phyloP scores from a whole-genome alignment of 2,329 filamentous ascomycete species.

The Hymenoscyphus albidus region DNA sequence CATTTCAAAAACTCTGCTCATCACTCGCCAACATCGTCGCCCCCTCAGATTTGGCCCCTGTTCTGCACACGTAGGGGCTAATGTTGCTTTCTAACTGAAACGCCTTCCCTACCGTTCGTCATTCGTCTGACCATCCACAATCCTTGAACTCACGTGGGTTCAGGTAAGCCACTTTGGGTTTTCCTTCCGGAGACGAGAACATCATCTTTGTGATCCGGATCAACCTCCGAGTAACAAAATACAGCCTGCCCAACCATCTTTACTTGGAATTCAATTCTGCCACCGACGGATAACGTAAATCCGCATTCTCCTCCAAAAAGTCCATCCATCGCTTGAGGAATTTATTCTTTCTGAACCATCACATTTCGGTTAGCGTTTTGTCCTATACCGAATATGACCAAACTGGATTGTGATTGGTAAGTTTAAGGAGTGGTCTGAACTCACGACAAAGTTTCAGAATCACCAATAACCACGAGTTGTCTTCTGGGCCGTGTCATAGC shows the following conservation, averaged over 20 bases:
- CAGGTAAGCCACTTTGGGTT: neutral
- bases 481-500: slow-evolving; percentile 95
- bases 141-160: slow-evolving; percentile 11
- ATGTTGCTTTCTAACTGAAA: slow-evolving; percentile 22
- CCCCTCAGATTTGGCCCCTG: neutral
- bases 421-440: slow-evolving; percentile 38
- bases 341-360: slow-evolving; percentile 63
- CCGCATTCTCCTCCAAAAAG: slow-evolving; percentile 83
- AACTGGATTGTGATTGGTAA: slow-evolving; percentile 10
- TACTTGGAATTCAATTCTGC: slow-evolving; percentile 28
- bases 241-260: neutral
- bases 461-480: slow-evolving; percentile 85
- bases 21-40: neutral
- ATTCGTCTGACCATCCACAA: slow-evolving; percentile 26
- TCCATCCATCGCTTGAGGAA: slow-evolving; percentile 92
- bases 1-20: neutral
- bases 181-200: neutral
- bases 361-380: slow-evolving; percentile 26
- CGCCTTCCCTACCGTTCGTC: slow-evolving; percentile 23
- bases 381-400: slow-evolving; percentile 17
- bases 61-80: neutral
- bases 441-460: slow-evolving; percentile 87
- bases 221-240: slow-evolving; percentile 2
- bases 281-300: slow-evolving; percentile 81
- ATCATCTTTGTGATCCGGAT: neutral